Evolutionary conservation across 768 basidiomycete species (phyloP), one percentile per base, ranked within the genome.

Genomic region (Pisolithus marmoratus): DNA sequence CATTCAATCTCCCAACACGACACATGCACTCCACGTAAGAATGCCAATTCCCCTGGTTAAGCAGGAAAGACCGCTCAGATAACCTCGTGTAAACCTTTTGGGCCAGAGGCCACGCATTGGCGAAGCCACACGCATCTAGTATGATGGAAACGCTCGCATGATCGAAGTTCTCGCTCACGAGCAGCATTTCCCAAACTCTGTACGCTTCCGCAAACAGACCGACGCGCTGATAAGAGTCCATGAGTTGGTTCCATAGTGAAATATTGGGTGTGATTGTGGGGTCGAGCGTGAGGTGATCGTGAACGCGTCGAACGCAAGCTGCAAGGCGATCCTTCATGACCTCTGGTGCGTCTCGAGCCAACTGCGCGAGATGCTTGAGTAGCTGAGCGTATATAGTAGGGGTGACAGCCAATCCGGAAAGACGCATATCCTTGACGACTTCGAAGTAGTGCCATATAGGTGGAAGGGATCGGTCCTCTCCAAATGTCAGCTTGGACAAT

Each of bases 1-100:
- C 85, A 20, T 83, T 77, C 29, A 90, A 58, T 59, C 74, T 72
- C 8, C 81, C 78, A 44, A 82, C 63, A 22, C 92, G 78, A 60
- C 89, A 90, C n/a, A 95, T 76, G 62, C 87, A 90, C 67, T 96
- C 93, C 19, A 96, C 65, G 74, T 84, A 90, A 0, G 82, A 76
- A 52, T 88, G 83, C 89, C 91, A 93, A 60, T 88, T 86, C 48
- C 81, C 78, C 54, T 73, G 59, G 61, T 85, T 84, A 49, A 87
- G 71, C 36, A 55, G 60, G 63, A 78, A 88, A 22, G 72, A 74
- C 43, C 72, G 72, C 48, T 67, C 72, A 26, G 66, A 65, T 46
- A 86, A 72, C 61, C 78, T 80, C 27, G 63, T 55, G 69, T 81
- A 79, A 34, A 89, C 78, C 41, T 75, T 72, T 48, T 70, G 71